Evolutionary conservation across 2,329 filamentous ascomycete genomes (phyloP), one percentile per base, ranked within the genome.

Genomic region (Coleophoma crateriformis): DNA sequence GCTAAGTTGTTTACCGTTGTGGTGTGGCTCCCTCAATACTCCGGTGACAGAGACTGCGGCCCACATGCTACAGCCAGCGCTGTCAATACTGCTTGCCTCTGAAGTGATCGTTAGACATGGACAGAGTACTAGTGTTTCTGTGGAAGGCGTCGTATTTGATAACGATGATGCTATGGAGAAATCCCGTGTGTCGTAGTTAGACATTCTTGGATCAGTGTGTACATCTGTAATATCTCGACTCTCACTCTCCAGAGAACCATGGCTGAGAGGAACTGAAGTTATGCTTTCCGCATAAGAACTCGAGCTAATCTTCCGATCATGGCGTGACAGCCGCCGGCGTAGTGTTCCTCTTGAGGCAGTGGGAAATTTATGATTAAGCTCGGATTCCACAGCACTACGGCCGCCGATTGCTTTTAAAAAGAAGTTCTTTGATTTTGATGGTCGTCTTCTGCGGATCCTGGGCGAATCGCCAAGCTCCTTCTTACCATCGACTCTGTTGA

Each of bases 1-100:
- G 8, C 27, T 10, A 27, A 27, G 27, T 27, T 27, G 35, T 17
- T 47, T 20, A n/a, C 53, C 45, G 22, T 47, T 20, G 12, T 51
- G 52, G 52, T 59, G 55, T 35, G 58, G 54, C 27, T 38, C 51
- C 35, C 54, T 51, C 39, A 65, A 54, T 35, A 51, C 45, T 14
- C 64, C 67, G 17, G 58, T 60, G 34, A 71, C 52, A 45, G 67
- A 62, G 44, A 70, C 56, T n/a, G 66, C 65, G 6, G 65, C 58
- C 62, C 66, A 68, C 7, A 69, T 55, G 19, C 57, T 59, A 13
- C 60, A 61, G 22, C 49, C 54, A 37, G 58, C 58, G 44, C 56
- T 60, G 46, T 63, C 59, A 10, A 69, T 52, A 50, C 51, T 58
- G 6, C 40, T 54, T 27, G 46, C 61, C 54, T 67, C 63, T 4